Evolutionary conservation across 371 early-diverging fungal genomes (phyloP).

Genomic region (Dinochytrium kinnereticum): DNA sequence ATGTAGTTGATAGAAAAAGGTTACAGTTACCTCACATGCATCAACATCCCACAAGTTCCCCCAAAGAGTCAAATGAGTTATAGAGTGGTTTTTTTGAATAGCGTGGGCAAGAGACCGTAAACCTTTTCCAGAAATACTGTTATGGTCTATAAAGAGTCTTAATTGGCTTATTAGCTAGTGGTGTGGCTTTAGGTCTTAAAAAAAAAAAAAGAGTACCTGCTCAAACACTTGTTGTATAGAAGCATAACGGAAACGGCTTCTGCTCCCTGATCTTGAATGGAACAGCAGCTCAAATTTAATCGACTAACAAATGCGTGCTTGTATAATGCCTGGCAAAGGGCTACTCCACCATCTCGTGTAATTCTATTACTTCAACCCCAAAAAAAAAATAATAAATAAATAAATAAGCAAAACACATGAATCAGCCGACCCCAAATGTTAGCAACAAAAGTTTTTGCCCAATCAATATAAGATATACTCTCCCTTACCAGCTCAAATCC

Average conservation of each 20-base stretch:
- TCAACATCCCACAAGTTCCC: conserved; percentile 52
- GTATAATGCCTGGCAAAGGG: conserved; percentile 46
- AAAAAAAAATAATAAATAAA: neutral
- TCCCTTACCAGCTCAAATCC: conserved; percentile 53
- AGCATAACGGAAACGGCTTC: conserved; percentile 48
- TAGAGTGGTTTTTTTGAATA: conserved; percentile 31
- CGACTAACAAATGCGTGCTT: conserved; percentile 41
- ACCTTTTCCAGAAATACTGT: conserved; percentile 49
- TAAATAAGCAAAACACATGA: neutral
- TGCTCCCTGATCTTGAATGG: conserved; percentile 59
- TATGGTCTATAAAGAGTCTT: conserved; percentile 51
- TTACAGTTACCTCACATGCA: conserved; percentile 44
- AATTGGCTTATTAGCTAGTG: no score
- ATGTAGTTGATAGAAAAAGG: no score
- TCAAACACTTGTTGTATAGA: conserved; percentile 40
- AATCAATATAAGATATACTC: no score
- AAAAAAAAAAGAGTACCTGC: conserved; percentile 10
- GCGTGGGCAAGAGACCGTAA: conserved; percentile 44
- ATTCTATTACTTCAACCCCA: conserved; percentile 48
- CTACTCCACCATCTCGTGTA: conserved; percentile 55
- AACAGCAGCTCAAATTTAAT: conserved; percentile 50
- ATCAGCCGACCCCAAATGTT: no score
- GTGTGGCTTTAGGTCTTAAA: neutral
- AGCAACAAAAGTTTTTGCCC: no score
- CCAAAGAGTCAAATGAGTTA: conserved; percentile 47